Evolutionary conservation across 441 rosid species (phyloP).

Genomic region (Brassica balearica): DNA sequence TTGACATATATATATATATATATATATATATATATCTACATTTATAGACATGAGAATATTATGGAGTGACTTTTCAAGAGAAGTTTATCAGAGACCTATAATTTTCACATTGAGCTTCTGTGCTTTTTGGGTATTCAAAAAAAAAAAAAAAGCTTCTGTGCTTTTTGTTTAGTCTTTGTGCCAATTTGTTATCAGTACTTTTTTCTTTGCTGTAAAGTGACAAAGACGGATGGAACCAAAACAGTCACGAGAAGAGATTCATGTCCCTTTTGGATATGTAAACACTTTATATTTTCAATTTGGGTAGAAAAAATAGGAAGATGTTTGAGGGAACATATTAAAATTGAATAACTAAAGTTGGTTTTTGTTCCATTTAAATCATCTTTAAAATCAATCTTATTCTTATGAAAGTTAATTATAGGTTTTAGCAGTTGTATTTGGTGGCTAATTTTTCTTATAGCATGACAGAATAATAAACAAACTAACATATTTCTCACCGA

Average conservation of each 20-base stretch:
- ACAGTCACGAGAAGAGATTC: not conserved
- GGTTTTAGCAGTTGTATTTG: too few relatives aligned
- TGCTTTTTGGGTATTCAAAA: too few relatives aligned
- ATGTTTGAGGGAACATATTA: not conserved
- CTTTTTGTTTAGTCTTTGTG: not conserved
- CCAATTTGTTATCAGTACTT: not conserved
- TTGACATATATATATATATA: too few relatives aligned
- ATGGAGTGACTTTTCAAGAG: not conserved
- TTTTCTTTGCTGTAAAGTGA: not conserved
- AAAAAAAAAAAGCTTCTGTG: too few relatives aligned
- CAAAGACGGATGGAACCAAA: not conserved
- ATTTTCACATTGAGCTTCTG: too few relatives aligned
- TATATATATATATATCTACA: too few relatives aligned
- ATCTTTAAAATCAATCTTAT: too few relatives aligned
- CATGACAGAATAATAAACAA: not conserved
- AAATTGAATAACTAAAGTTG: not conserved
- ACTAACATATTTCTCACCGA: not conserved
- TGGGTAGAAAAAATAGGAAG: not conserved
- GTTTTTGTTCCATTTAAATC: too few relatives aligned
- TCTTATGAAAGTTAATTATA: too few relatives aligned
- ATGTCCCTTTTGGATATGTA: not conserved
- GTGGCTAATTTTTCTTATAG: not conserved
- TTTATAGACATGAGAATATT: not conserved
- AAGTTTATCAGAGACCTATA: too few relatives aligned
- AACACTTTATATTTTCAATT: not conserved